Conservation (phyloP, 768 basidiomycete genomes). For the Cubamyces lactineus region DNA sequence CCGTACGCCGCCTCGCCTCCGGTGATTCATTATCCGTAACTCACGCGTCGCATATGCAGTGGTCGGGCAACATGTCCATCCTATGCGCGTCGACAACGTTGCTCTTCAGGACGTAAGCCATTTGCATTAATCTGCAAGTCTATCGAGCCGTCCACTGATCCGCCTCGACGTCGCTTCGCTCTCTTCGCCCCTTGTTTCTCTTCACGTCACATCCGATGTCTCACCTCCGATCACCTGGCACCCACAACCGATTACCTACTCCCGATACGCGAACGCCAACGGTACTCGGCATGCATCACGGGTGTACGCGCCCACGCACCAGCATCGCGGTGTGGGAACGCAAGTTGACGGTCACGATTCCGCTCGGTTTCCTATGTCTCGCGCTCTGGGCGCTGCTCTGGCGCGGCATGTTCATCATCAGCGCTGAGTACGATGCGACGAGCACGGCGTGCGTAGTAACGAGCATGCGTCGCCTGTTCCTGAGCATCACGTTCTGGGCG, state of each 20-base stretch:
- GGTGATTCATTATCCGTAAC: background rate
- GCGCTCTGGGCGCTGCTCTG: conserved; percentile 71
- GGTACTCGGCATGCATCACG: no score
- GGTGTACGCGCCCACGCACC: background rate
- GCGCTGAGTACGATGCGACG: conserved; percentile 53
- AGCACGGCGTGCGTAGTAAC: conserved; percentile 51
- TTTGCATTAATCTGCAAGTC: background rate
- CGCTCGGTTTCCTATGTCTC: conserved; percentile 56
- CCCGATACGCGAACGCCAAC: conserved; percentile 19
- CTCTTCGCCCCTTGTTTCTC: background rate
- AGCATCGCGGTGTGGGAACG: conserved; percentile 77
- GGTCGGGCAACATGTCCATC: conserved; percentile 67
- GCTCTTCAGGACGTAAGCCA: conserved; percentile 66
- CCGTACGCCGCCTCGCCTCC: conserved; percentile 42
- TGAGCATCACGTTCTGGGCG: conserved; percentile 70
- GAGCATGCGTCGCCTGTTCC: conserved; percentile 55
- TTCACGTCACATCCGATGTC: background rate
- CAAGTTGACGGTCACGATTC: conserved; percentile 48
- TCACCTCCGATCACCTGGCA: conserved; percentile 17
- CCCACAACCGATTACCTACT: conserved; percentile 6
- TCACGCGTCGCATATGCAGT: conserved; percentile 37
- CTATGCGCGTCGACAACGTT: conserved; percentile 68
- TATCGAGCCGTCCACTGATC: conserved; percentile 12
- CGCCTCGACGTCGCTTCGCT: background rate
- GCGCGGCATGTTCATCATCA: conserved; percentile 70